A percentile compares a stretch with the other conserved stretches of the same genome.
Conservation (phyloP, 192 early-diverging fungal species). For the Mortierella alpina region DNA sequence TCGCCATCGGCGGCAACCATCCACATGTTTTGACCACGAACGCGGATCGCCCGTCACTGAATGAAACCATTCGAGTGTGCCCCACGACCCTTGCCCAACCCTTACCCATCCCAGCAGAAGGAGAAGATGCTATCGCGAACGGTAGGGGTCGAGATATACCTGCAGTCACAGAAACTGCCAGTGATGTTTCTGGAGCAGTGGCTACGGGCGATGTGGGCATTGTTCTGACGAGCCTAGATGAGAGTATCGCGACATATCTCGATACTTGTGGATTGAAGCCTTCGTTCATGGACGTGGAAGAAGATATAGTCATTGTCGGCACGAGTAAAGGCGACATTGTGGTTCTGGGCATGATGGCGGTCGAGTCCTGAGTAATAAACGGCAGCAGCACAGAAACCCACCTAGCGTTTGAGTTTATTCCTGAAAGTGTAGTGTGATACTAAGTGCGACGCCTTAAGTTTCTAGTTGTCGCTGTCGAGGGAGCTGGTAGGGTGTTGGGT, state of each 20-base stretch:
- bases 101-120: not conserved
- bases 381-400: no score
- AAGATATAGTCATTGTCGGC: conserved; percentile 44
- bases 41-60: conserved; percentile 39
- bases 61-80: conserved; percentile 43
- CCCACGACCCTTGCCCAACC: conserved; percentile 1
- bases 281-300: conserved; percentile 52
- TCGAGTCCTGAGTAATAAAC: conserved; percentile 2
- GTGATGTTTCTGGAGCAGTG: not conserved
- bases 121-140: not conserved
- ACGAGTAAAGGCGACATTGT: conserved; percentile 52
- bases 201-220: conserved; percentile 18
- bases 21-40: conserved; percentile 44
- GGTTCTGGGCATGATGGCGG: conserved; percentile 27
- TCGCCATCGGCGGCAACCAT: conserved; percentile 46
- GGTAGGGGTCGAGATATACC: not conserved
- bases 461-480: not conserved
- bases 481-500: not conserved
- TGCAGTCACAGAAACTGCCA: not conserved
- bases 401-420: no score
- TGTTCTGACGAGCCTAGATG: conserved; percentile 29
- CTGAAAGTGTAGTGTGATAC: no score
- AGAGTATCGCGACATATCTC: conserved; percentile 22
- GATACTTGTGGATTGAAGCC: conserved; percentile 44
- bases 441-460: conserved; percentile 1